Evolutionary conservation across 257 asterid genomes (phyloP), one percentile per base, ranked within the genome.

Genomic region (Solanum clarkiae): DNA sequence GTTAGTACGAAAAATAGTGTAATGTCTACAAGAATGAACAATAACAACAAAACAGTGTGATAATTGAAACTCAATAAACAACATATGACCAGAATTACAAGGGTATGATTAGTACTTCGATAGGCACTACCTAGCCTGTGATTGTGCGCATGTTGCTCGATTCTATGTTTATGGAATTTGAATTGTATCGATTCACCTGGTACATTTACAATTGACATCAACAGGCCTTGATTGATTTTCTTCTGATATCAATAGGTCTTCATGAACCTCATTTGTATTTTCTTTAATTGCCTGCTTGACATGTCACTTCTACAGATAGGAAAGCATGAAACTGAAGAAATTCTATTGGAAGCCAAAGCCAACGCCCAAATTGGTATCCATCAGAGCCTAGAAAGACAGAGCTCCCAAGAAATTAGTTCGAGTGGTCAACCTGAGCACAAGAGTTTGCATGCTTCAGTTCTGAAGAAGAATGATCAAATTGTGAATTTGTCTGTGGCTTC

Each of bases 231-330:
- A 18, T 68, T 13, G 3, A 13, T 20, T 10, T n/a, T n/a, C n/a
- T 22, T 1, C 36, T 72, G 80, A 45, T n/a, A 72, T 72, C 57
- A 15, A 16, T 51, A 53, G 65, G 60, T 77, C 82, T 79, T 79
- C 45, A 79, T 53, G 82, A 79, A 79, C 57, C 82, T 16, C 3
- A 83, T 80, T 79, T 66, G 22, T 79, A 22, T 45, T 47, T 75
- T 10, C 84, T 40, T 57, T 42, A 42, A 83, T 57, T 83, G 24
- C 36, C 22, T 45, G 72, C 55, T 55, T 49, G 80, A 80, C 83
- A 57, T 86, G 80, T 45, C 81, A 49, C 88, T 88, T 82, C 81
- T 88, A 83, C 91, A 92, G 97, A 90, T 87, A 84, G 89, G 80
- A 59, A 93, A 91, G 85, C 49, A 87, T 85, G 90, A 86, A 85